Percentiles rank a stretch among this genome's conserved stretches.
phyloP scores from a whole-genome alignment of 192 early-diverging fungal genomes.

The Gigaspora rosea region DNA sequence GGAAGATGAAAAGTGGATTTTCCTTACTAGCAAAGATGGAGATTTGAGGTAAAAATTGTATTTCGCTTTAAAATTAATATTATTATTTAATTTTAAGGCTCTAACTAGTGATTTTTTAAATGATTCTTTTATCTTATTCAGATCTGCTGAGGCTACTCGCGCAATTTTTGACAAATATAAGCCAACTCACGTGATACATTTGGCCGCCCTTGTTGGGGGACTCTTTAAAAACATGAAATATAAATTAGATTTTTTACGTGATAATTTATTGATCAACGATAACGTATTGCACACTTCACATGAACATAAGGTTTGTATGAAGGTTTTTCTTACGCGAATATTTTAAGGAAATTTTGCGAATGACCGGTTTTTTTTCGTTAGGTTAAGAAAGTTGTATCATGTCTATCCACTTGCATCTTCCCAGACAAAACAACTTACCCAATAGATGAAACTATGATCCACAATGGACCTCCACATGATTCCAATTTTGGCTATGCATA shows the following conservation, averaged over 20 bases:
- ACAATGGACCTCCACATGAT: slow-evolving; percentile 77
- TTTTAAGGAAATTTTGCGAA: background rate
- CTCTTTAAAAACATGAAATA: slow-evolving; percentile 81
- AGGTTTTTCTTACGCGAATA: background rate
- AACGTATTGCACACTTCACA: slow-evolving; percentile 67
- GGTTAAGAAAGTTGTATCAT: slow-evolving; percentile 84
- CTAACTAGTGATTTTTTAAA: slow-evolving; percentile 9
- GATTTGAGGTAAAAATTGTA: slow-evolving; percentile 63
- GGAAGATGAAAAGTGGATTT: slow-evolving; percentile 75
- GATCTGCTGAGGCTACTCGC: slow-evolving; percentile 50
- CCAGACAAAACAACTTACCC: slow-evolving; percentile 83
- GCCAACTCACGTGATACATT: slow-evolving; percentile 81
- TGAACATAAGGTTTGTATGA: slow-evolving; percentile 53
- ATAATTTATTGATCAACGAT: slow-evolving; percentile 81
- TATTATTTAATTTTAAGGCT: background rate
- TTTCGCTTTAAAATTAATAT: no score
- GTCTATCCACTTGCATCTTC: slow-evolving; percentile 84
- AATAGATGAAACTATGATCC: slow-evolving; percentile 85
- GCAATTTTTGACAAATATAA: slow-evolving; percentile 74
- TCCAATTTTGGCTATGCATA: slow-evolving; percentile 84
- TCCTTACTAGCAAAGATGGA: slow-evolving; percentile 73
- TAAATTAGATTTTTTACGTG: slow-evolving; percentile 75
- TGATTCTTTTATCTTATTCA: background rate
- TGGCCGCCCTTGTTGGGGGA: slow-evolving; percentile 73
- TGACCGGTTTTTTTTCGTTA: slow-evolving; percentile 21